Conservation (phyloP, 176 grass and related monocot genomes). For the Musa acuminata region DNA sequence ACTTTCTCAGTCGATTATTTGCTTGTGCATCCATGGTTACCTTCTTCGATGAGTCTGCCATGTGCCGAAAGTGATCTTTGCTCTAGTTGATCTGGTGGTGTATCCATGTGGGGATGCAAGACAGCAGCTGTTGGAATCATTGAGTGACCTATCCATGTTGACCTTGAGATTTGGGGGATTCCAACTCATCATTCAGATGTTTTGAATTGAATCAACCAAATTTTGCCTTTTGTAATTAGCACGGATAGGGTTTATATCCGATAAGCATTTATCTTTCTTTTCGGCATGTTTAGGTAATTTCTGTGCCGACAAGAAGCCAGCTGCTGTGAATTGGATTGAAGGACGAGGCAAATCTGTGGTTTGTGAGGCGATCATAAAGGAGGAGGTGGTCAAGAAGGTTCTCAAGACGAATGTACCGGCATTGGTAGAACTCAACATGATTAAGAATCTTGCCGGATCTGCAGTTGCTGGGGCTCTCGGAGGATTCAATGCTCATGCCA, state of each 20-base stretch:
- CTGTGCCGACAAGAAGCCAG: slow-evolving; percentile 16
- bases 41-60: not conserved
- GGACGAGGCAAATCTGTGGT: slow-evolving; percentile 19
- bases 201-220: not conserved
- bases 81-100: too few species aligned
- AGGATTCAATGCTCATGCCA: slow-evolving; percentile 19
- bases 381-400: slow-evolving; percentile 15
- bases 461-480: slow-evolving; percentile 13
- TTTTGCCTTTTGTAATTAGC: not conserved
- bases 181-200: too few species aligned
- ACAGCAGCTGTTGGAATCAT: not conserved
- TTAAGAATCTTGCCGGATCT: slow-evolving; percentile 19
- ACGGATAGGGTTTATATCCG: not conserved
- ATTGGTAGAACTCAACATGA: slow-evolving; percentile 18
- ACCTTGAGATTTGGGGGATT: not conserved
- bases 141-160: not conserved
- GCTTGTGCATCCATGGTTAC: not conserved
- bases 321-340: slow-evolving; percentile 19
- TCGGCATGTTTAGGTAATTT: slow-evolving; percentile 4
- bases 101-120: too few species aligned
- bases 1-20: not conserved
- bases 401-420: slow-evolving; percentile 10
- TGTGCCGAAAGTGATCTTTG: too few species aligned
- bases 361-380: slow-evolving; percentile 12
- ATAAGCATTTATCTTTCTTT: not conserved